Evolutionary conservation across 345 rosid genomes (phyloP).

Genomic region (Draba incana): DNA sequence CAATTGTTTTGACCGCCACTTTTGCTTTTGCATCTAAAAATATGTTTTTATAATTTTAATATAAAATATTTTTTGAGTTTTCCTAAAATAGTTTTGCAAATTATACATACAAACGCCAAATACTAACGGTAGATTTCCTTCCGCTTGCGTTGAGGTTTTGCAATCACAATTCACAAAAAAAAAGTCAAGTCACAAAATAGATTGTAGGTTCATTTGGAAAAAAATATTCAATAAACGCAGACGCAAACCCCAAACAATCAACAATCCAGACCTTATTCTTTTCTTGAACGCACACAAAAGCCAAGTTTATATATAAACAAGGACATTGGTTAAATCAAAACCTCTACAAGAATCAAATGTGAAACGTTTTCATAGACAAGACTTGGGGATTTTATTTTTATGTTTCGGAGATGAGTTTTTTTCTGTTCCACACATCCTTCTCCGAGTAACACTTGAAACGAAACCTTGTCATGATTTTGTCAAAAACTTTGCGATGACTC

Average conservation of each 20-base stretch:
- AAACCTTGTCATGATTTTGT: constrained; percentile 50
- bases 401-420: constrained; percentile 39
- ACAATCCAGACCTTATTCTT: constrained; percentile 3
- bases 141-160: not conserved
- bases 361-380: not conserved
- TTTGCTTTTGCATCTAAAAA: not conserved
- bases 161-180: not conserved
- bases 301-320: constrained; percentile 21
- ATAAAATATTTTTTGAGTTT: no score
- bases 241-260: not conserved
- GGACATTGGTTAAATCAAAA: constrained; percentile 29
- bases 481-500: constrained; percentile 41
- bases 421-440: constrained; percentile 34
- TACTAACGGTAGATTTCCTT: not conserved
- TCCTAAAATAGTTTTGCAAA: no score
- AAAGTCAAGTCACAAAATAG: no score
- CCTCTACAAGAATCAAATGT: constrained; percentile 23
- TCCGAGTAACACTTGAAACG: constrained; percentile 38
- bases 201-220: not conserved
- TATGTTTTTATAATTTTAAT: no score
- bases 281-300: constrained; percentile 16
- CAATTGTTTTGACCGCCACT: not conserved
- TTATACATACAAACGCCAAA: not conserved
- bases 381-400: not conserved
- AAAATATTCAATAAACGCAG: not conserved